Evolutionary conservation across 208 protist genomes (phyloP).

Genomic region (Trypanosoma mega): DNA sequence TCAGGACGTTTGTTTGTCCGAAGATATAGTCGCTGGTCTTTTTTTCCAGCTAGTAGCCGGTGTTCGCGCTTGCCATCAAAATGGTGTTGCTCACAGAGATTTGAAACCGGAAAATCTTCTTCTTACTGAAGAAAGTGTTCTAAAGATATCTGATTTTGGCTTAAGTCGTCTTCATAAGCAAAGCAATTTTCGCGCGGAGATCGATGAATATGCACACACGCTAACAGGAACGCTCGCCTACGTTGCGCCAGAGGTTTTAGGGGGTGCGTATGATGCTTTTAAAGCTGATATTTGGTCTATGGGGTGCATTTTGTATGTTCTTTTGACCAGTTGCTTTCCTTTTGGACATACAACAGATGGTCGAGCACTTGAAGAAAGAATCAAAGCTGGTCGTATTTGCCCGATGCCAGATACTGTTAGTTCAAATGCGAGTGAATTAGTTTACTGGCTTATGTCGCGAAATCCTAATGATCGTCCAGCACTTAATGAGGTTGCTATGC

Average conservation of each 20-base stretch:
- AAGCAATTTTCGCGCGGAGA: conserved; percentile 53
- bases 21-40: conserved; percentile 61
- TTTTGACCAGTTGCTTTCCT: conserved; percentile 82
- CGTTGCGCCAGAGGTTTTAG: conserved; percentile 80
- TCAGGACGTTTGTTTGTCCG: conserved; percentile 44
- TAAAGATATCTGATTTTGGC: conserved; percentile 91
- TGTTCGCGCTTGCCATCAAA: conserved; percentile 68
- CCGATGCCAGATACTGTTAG: conserved; percentile 58
- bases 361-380: conserved; percentile 47
- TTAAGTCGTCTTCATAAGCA: conserved; percentile 80
- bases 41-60: conserved; percentile 78
- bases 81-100: conserved; percentile 91
- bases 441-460: conserved; percentile 57
- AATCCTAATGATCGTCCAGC: conserved; percentile 57
- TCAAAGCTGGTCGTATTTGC: conserved; percentile 46
- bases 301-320: conserved; percentile 81
- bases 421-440: conserved; percentile 54
- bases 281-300: conserved; percentile 87
- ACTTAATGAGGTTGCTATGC: conserved; percentile 63
- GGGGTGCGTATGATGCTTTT: conserved; percentile 78
- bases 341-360: conserved; percentile 74
- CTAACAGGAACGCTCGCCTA: conserved; percentile 82
- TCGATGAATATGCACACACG: conserved; percentile 71
- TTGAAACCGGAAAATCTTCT: conserved; percentile 95
- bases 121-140: conserved; percentile 54